Conservation (phyloP, 805 yeast genomes). For the Scheffersomyces lignosus region DNA sequence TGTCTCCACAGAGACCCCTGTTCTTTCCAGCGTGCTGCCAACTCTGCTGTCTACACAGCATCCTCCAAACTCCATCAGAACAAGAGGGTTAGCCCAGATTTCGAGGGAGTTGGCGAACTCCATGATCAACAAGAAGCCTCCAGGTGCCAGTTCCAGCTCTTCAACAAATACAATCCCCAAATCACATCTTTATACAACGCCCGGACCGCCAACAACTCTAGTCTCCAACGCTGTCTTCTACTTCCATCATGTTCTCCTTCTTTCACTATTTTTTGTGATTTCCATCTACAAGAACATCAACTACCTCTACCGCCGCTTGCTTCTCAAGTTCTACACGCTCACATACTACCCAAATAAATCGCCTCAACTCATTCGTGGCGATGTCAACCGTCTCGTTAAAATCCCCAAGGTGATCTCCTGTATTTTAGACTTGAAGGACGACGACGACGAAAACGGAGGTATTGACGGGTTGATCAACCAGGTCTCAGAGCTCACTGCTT, state of each 20-base stretch:
- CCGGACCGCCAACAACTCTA: too few relatives aligned
- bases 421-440: slow-evolving; percentile 69
- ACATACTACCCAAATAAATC: slow-evolving; percentile 70
- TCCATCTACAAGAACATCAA: slow-evolving; percentile 56
- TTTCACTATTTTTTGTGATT: slow-evolving; percentile 54
- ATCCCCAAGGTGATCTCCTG: slow-evolving; percentile 77
- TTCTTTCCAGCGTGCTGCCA: too few relatives aligned
- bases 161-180: too few relatives aligned
- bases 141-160: too few relatives aligned
- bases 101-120: too few relatives aligned
- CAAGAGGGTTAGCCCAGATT: too few relatives aligned
- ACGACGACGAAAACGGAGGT: slow-evolving; percentile 88
- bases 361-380: slow-evolving; percentile 84
- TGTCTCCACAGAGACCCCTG: neutral
- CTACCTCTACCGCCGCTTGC: slow-evolving; percentile 50
- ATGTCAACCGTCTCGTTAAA: slow-evolving; percentile 69
- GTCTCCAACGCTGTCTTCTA: slow-evolving; percentile 18
- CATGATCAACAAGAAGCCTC: too few relatives aligned
- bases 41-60: neutral
- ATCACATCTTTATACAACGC: too few relatives aligned
- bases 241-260: slow-evolving; percentile 49
- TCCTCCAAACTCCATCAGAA: neutral
- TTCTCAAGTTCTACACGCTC: slow-evolving; percentile 55
- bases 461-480: slow-evolving; percentile 76
- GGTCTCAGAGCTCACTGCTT: slow-evolving; percentile 73